Percentiles rank a stretch among this genome's conserved stretches.
Evolutionary conservation across 163 green algal species (phyloP).

Genomic region (Coccomyxa subellipsoidea): DNA sequence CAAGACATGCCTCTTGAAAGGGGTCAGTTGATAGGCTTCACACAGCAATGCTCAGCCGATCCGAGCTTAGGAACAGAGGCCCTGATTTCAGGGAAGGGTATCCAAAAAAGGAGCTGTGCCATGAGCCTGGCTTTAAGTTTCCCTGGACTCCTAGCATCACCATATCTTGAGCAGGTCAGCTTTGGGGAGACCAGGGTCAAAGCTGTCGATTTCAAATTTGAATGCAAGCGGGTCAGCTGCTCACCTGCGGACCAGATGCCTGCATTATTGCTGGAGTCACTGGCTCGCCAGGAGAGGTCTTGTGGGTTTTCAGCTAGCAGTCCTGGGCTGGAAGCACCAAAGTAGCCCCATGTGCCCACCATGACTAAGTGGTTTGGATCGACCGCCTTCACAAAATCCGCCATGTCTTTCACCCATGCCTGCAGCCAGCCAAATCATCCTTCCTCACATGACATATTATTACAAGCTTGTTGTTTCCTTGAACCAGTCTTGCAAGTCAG

Average conservation of each 20-base stretch:
- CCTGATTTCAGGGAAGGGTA: too few species aligned
- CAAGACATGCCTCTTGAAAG: too few species aligned
- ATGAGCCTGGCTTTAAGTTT: too few species aligned
- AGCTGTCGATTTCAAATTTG: background rate
- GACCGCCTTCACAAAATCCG: background rate
- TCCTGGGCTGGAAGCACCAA: background rate
- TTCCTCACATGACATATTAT: background rate
- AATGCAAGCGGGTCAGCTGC: background rate
- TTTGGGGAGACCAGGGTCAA: too few species aligned
- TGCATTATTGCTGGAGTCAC: background rate
- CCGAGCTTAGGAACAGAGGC: too few species aligned
- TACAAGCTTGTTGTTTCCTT: too few species aligned
- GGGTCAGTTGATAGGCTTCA: background rate
- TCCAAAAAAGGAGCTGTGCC: too few species aligned
- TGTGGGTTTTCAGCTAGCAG: background rate
- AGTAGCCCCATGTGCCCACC: constrained; percentile 4
- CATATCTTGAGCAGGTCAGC: too few species aligned
- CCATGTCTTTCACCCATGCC: constrained; percentile 1
- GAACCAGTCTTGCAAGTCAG: too few species aligned
- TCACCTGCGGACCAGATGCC: background rate
- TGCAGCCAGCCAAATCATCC: background rate
- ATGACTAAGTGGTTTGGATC: constrained; percentile 2
- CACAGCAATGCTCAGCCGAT: too few species aligned
- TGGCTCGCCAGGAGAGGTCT: background rate
- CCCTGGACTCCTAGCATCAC: too few species aligned